phyloP scores from a whole-genome alignment of 148 eudicot species.

The Amaranthus palmeri region DNA sequence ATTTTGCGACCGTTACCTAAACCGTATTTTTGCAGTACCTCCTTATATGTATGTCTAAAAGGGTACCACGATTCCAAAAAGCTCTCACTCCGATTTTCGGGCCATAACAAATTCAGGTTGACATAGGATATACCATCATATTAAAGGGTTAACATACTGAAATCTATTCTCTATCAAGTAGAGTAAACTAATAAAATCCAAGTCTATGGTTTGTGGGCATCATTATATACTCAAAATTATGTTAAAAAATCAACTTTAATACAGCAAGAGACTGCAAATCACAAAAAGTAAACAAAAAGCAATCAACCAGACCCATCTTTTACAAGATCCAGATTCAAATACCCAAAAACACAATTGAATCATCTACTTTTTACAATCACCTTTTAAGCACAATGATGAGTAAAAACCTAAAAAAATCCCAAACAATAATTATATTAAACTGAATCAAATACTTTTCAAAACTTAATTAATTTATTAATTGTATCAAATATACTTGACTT shows the following conservation, averaged over 20 bases:
- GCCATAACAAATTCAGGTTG: too few relatives aligned
- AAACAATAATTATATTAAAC: conserved; percentile 6
- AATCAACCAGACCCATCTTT: conserved; percentile 9
- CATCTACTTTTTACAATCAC: conserved; percentile 13
- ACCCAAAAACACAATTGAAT: conserved; percentile 8
- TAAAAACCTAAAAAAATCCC: background rate
- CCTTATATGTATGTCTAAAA: too few relatives aligned
- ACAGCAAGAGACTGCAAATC: background rate
- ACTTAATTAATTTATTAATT: background rate
- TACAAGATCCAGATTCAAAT: conserved; percentile 18
- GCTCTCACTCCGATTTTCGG: too few relatives aligned
- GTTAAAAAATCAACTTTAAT: background rate
- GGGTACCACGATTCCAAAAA: too few relatives aligned
- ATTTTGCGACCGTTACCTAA: too few relatives aligned
- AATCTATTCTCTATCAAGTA: too few relatives aligned
- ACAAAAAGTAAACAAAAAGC: conserved; percentile 7
- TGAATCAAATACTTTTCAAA: conserved; percentile 5
- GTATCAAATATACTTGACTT: background rate
- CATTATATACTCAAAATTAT: too few relatives aligned
- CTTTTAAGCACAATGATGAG: conserved; percentile 19
- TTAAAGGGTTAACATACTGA: too few relatives aligned
- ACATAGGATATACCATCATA: too few relatives aligned
- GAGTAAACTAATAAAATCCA: too few relatives aligned
- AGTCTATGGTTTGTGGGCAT: too few relatives aligned
- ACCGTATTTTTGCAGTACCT: too few relatives aligned